These are phyloP conservation scores for Pseudopithomyces maydicus DNA, from an alignment of 2,329 filamentous ascomycete species.

Conservation along the genomic window DNA sequence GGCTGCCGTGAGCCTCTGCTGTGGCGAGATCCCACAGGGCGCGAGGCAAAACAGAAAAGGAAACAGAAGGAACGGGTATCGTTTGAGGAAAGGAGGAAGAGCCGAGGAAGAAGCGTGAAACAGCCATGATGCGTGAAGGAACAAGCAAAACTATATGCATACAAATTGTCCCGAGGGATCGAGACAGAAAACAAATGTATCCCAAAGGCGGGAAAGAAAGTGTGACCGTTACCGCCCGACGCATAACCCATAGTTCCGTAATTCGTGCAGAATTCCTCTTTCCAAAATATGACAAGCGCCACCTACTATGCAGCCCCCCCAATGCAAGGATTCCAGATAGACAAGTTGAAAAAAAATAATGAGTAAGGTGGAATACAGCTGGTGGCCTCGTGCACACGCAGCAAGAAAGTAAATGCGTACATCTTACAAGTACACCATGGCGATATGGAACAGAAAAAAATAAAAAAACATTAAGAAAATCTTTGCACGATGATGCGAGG, in stretches of 20 bases:
- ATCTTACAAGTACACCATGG: neutral
- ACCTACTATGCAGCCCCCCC: neutral
- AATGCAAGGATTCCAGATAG: neutral
- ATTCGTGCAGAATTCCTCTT: neutral
- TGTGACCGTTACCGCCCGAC: neutral
- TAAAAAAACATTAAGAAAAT: slow-evolving; percentile 1
- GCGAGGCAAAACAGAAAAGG: neutral
- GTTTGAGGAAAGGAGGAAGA: neutral
- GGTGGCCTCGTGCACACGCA: slow-evolving; percentile 1
- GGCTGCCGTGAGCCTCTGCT: neutral
- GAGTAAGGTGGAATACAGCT: neutral
- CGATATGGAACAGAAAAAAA: too few species aligned
- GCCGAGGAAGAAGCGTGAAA: neutral
- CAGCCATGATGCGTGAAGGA: neutral
- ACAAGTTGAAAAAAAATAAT: neutral
- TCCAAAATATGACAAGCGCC: neutral
- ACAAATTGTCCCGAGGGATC: neutral
- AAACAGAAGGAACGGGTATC: neutral
- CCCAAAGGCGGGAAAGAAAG: neutral
- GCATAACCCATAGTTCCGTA: neutral
- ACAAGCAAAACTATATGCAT: neutral
- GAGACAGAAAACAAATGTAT: neutral
- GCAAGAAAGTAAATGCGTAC: neutral
- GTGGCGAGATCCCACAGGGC: neutral
- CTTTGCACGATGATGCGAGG: slow-evolving; percentile 14